A percentile compares a stretch with the other conserved stretches of the same genome.
Conservation (phyloP, 768 basidiomycete genomes). For the Lyophyllum decastes region DNA sequence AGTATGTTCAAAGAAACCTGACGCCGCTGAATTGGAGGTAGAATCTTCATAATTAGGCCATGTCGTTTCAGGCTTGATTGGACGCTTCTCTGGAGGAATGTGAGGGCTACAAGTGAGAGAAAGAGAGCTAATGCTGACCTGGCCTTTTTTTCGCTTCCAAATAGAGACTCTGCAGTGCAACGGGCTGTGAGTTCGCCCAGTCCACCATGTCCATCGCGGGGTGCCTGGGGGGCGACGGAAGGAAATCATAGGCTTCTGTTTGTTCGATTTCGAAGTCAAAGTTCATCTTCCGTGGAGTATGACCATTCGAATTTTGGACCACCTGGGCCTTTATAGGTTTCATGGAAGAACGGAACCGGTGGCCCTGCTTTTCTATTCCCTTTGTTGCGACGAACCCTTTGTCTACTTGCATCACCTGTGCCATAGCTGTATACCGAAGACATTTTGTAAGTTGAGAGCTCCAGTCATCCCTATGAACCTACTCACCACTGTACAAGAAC, state of each 20-base stretch:
- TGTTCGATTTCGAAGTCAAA: constrained; percentile 12
- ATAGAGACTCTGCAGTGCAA: constrained; percentile 10
- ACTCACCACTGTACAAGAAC: background rate
- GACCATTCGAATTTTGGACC: background rate
- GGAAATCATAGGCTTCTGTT: constrained; percentile 1
- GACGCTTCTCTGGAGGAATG: constrained; percentile 1
- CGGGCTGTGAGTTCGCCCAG: constrained; percentile 15
- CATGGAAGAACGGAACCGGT: constrained; percentile 5
- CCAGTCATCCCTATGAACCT: background rate
- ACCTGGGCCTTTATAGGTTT: constrained; percentile 11
- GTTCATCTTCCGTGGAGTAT: constrained; percentile 7
- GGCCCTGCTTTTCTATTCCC: constrained; percentile 6
- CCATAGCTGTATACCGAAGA: background rate
- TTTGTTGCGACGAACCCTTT: constrained; percentile 7
- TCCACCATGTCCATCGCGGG: constrained; percentile 9
- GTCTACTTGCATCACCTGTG: background rate
- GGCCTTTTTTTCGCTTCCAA: constrained; percentile 4
- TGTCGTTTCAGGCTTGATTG: constrained; percentile 1
- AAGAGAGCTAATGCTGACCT: background rate
- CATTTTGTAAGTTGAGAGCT: background rate
- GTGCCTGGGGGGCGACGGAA: constrained; percentile 5
- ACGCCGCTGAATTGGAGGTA: background rate
- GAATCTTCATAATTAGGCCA: background rate
- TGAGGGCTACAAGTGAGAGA: background rate
- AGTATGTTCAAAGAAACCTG: background rate